phyloP scores from a whole-genome alignment of 345 rosid species.

The Arabis alpina region DNA sequence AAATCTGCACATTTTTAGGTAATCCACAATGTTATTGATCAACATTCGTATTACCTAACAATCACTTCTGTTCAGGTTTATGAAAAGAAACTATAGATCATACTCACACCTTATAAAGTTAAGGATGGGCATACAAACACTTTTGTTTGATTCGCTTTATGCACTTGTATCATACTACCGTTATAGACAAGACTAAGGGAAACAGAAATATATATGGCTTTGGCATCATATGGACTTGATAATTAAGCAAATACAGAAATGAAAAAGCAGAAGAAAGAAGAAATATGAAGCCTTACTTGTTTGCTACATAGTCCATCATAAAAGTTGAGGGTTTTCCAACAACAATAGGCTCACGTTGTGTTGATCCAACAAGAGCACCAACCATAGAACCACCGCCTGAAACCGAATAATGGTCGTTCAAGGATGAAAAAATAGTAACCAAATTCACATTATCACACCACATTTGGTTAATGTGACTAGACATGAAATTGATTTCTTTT shows the following conservation, averaged over 20 bases:
- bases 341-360: conserved; percentile 84
- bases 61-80: background rate
- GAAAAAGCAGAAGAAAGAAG: background rate
- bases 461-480: background rate
- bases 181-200: conserved; percentile 4
- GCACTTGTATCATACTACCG: background rate
- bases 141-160: background rate
- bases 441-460: background rate
- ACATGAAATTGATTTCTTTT: background rate
- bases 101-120: background rate
- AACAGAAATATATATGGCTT: conserved; percentile 9
- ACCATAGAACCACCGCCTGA: conserved; percentile 98
- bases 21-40: conserved; percentile 20
- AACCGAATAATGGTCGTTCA: conserved; percentile 15
- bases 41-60: background rate
- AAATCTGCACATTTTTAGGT: conserved; percentile 52
- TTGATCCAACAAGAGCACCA: conserved; percentile 82
- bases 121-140: background rate
- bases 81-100: too few relatives aligned
- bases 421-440: background rate
- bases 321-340: conserved; percentile 98
- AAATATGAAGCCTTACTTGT: conserved; percentile 56
- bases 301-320: conserved; percentile 94
- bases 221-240: too few relatives aligned
- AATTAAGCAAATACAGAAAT: background rate